Base-by-base conservation (phyloP, 352 stramenopile genomes). In the Phytophthora citrophthora region DNA sequence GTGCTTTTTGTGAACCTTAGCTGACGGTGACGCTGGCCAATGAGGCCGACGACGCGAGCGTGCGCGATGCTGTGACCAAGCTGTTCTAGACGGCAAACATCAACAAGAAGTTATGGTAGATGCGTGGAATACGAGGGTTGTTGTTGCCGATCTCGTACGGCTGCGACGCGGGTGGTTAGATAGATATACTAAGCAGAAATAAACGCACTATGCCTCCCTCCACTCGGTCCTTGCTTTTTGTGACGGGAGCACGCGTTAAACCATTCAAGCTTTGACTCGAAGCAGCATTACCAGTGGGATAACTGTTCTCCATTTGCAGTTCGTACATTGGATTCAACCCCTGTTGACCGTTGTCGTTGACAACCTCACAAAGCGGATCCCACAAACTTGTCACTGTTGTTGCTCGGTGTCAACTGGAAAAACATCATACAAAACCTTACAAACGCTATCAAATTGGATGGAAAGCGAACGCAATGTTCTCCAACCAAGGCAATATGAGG, bases 1-100 rank as follows among this genome's bases (percentile, higher is more conserved):
- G 34, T 54, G 6, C 7, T 31, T 45, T 23, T 45, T 63, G 44
- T 59, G n/a, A 34, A 61, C 15, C 67, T 36, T 40, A 85, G 76
- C 64, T 89, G 47, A 79, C 75, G 4, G 80, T 89, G 36, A 89
- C 80, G 29, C 66, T 89, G 29, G 75, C 80, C 26, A 82, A 77
- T 23, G 67, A 77, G 5, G 64, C 80, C 12, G 66, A 81, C 38
- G 77, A 84, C 31, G 68, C 62, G 18, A 73, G 51, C 24, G 66
- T 89, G 18, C 80, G 80, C 15, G 68, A 83, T 13, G 69, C 74
- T 15, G 76, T 81, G 44, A 68, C 54, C 59, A 76, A 85, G 64
- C 72, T 68, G 50, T 83, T 85, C 41, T 74, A 73, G 51, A 47
- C 34, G 46, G 41, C 24, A 50, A 23, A 7, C 49, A 55, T 31